Conservation (phyloP, 768 basidiomycete species). For the Lactarius sp. region DNA sequence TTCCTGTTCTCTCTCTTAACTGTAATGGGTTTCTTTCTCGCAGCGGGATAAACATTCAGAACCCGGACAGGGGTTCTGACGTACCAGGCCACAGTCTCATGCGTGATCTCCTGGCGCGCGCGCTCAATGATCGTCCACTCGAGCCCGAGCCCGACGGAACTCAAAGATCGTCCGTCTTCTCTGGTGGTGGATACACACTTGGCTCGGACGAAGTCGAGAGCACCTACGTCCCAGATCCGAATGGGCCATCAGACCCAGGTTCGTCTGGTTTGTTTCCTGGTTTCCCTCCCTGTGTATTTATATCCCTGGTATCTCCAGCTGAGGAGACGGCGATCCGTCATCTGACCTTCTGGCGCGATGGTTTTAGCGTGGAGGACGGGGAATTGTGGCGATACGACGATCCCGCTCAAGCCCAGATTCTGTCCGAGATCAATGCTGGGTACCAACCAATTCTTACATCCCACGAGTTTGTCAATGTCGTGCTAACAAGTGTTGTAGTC, state of each 20-base stretch:
- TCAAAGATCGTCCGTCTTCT: slow-evolving; percentile 43
- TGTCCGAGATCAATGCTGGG: too few species aligned
- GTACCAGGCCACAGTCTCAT: slow-evolving; percentile 57
- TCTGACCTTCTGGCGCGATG: too few species aligned
- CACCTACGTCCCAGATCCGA: slow-evolving; percentile 69
- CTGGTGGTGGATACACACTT: slow-evolving; percentile 75
- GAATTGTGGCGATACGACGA: too few species aligned
- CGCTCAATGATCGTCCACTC: slow-evolving; percentile 53
- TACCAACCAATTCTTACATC: too few species aligned
- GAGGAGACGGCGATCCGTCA: too few species aligned
- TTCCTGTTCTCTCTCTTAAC: neutral
- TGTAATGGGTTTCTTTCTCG: neutral
- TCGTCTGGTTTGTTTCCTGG: slow-evolving; percentile 3
- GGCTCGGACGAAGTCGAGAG: slow-evolving; percentile 90
- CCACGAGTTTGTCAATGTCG: too few species aligned
- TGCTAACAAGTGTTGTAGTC: too few species aligned
- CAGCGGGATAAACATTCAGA: slow-evolving; percentile 87
- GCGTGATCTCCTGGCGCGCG: slow-evolving; percentile 70
- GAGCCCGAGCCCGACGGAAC: slow-evolving; percentile 14
- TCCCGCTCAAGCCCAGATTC: slow-evolving; percentile 60
- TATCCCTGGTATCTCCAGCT: too few species aligned
- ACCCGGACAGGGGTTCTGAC: slow-evolving; percentile 53
- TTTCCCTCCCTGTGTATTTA: neutral
- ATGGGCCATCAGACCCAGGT: slow-evolving; percentile 33
- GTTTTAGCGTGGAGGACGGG: too few species aligned